Conservation (phyloP, 2,329 filamentous ascomycete genomes). For the Microsporum ferrugineum region DNA sequence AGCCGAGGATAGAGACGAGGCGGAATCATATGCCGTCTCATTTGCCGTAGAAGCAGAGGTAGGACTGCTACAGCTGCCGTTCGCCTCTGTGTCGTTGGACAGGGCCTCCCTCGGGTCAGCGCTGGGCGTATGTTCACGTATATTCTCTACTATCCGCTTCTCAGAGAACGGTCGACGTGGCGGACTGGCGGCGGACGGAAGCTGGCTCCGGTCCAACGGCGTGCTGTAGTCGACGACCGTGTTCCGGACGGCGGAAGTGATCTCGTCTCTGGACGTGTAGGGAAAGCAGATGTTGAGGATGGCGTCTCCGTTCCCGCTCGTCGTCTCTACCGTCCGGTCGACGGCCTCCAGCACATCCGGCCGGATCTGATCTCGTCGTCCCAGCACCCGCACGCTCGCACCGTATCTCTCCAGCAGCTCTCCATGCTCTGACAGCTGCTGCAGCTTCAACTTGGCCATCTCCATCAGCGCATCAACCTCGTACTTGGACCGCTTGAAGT, state of each 20-base stretch:
- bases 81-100: neutral
- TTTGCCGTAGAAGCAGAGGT: constrained; percentile 17
- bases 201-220: constrained; percentile 43
- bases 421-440: constrained; percentile 83
- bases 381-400: constrained; percentile 72
- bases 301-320: constrained; percentile 68
- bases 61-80: neutral
- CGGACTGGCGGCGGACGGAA: constrained; percentile 27
- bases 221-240: constrained; percentile 80
- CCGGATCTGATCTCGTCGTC: constrained; percentile 71
- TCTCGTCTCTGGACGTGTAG: constrained; percentile 91
- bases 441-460: constrained; percentile 88
- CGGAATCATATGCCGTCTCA: constrained; percentile 6
- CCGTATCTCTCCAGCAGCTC: constrained; percentile 89
- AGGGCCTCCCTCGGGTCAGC: constrained; percentile 34
- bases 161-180: constrained; percentile 67
- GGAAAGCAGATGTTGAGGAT: constrained; percentile 93
- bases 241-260: constrained; percentile 74
- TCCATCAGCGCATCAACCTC: constrained; percentile 97
- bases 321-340: constrained; percentile 74
- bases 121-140: constrained; percentile 54
- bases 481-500: constrained; percentile 93
- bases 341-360: constrained; percentile 82
- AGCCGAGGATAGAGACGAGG: constrained; percentile 30
- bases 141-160: constrained; percentile 74